These are phyloP conservation scores for Oryza rufipogon DNA, from an alignment of 176 grass and related monocot species.

Conservation along the genomic window DNA sequence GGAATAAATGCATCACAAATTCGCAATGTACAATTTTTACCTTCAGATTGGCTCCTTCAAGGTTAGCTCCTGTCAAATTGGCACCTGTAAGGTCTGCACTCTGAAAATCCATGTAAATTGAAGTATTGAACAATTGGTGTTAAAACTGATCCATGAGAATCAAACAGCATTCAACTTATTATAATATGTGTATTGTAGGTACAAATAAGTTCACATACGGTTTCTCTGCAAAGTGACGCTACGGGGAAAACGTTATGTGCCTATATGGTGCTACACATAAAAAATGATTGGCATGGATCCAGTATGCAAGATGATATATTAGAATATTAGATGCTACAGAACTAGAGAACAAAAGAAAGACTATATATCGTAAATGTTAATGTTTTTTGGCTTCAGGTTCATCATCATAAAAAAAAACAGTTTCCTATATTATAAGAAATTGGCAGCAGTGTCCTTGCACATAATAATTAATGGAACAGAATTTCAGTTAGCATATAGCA, in stretches of 20 bases:
- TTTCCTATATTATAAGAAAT: not conserved
- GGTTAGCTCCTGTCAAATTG: constrained; percentile 60
- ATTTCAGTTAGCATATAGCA: not conserved
- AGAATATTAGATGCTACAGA: not conserved
- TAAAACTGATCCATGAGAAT: not conserved
- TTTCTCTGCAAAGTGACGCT: not conserved
- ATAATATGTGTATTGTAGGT: not conserved
- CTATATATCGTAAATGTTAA: not conserved
- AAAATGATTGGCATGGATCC: not conserved
- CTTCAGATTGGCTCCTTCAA: constrained; percentile 76
- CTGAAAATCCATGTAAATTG: constrained; percentile 43
- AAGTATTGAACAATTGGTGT: not conserved
- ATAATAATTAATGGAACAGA: not conserved
- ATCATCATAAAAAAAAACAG: not conserved
- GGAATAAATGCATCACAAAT: not conserved
- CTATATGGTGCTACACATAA: not conserved
- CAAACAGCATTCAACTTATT: not conserved
- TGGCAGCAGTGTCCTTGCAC: not conserved
- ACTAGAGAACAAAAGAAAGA: not conserved
- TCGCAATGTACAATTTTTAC: constrained; percentile 28
- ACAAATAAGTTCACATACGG: not conserved
- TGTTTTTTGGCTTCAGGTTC: not conserved
- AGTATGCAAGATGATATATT: not conserved
- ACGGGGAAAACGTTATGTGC: not conserved
- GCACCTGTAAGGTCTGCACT: constrained; percentile 56